Percentiles rank a stretch among this genome's conserved stretches.
These are phyloP conservation scores for Termitomyces sp. DNA, from an alignment of 768 basidiomycete species.

Conservation along the genomic window DNA sequence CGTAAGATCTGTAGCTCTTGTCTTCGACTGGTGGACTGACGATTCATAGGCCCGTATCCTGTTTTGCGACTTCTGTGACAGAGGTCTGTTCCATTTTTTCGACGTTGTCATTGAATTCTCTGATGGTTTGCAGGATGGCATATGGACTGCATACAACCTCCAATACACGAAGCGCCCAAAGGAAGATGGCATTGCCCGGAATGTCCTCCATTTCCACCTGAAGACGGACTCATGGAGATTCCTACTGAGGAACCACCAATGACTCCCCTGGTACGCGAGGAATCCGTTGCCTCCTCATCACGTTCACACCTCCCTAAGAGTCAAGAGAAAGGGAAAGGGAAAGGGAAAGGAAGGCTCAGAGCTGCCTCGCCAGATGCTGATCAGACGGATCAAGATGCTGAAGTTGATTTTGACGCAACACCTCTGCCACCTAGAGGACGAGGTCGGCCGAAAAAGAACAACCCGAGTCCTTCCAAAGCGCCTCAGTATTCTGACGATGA, in stretches of 20 bases:
- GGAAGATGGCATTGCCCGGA: conserved; percentile 75
- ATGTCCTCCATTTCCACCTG: conserved; percentile 38
- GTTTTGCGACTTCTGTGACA: conserved; percentile 93
- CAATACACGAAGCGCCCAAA: conserved; percentile 62
- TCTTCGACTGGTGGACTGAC: conserved; percentile 10
- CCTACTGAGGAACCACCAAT: conserved; percentile 5
- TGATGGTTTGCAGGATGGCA: conserved; percentile 61
- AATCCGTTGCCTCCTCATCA: conserved; percentile 40
- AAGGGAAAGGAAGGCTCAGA: conserved; percentile 25
- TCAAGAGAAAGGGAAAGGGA: conserved; percentile 18
- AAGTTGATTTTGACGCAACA: conserved; percentile 18
- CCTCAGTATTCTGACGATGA: conserved; percentile 21
- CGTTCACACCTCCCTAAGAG: conserved; percentile 14
- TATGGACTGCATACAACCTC: conserved; percentile 72
- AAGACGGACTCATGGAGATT: conserved; percentile 11
- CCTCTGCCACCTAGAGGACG: conserved; percentile 14
- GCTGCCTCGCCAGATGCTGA: conserved; percentile 29
- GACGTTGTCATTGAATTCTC: conserved; percentile 3
- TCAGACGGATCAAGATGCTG: conserved; percentile 27
- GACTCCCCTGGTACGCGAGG: conserved; percentile 20
- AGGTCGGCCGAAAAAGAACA: conserved; percentile 20
- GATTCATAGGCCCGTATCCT: conserved; percentile 62
- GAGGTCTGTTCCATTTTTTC: conserved; percentile 44
- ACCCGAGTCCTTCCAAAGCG: conserved; percentile 14
- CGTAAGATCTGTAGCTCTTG: conserved; percentile 44